phyloP scores from a whole-genome alignment of 306 rosid species.

The Albizia julibrissin region DNA sequence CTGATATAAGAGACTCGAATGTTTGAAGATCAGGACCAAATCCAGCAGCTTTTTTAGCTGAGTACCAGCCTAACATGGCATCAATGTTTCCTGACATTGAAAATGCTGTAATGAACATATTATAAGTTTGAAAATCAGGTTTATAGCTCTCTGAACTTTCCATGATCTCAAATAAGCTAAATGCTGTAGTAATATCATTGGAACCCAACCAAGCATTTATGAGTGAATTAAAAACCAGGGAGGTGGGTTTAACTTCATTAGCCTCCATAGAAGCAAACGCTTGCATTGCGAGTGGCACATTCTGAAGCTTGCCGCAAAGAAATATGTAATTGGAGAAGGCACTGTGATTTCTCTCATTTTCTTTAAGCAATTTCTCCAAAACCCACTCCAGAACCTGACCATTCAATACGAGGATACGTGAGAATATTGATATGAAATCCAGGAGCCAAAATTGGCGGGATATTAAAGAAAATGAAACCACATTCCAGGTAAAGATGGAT shows the following conservation, averaged over 20 bases:
- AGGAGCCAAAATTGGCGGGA: constrained; percentile 10
- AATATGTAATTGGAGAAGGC: constrained; percentile 53
- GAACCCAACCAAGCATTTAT: constrained; percentile 62
- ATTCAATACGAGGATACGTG: constrained; percentile 14
- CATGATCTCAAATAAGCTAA: constrained; percentile 71
- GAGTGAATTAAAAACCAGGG: constrained; percentile 62
- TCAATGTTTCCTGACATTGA: constrained; percentile 48
- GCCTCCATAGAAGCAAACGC: constrained; percentile 67
- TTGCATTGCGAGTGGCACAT: constrained; percentile 53
- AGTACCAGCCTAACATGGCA: constrained; percentile 66
- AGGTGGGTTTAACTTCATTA: constrained; percentile 57
- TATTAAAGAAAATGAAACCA: not conserved
- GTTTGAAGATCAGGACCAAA: constrained; percentile 45
- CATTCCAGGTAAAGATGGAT: not conserved
- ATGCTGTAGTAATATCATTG: constrained; percentile 47
- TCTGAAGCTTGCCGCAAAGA: constrained; percentile 53
- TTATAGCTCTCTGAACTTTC: constrained; percentile 53
- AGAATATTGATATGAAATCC: constrained; percentile 17
- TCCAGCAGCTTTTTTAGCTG: constrained; percentile 53
- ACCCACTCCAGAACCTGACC: constrained; percentile 76
- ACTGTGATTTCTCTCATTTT: constrained; percentile 44
- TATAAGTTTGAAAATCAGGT: constrained; percentile 54
- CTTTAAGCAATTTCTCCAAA: constrained; percentile 61
- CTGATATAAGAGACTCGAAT: constrained; percentile 54
- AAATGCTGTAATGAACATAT: constrained; percentile 53